phyloP scores from a whole-genome alignment of 2,329 filamentous ascomycete species.

The Thelonectria rubi region DNA sequence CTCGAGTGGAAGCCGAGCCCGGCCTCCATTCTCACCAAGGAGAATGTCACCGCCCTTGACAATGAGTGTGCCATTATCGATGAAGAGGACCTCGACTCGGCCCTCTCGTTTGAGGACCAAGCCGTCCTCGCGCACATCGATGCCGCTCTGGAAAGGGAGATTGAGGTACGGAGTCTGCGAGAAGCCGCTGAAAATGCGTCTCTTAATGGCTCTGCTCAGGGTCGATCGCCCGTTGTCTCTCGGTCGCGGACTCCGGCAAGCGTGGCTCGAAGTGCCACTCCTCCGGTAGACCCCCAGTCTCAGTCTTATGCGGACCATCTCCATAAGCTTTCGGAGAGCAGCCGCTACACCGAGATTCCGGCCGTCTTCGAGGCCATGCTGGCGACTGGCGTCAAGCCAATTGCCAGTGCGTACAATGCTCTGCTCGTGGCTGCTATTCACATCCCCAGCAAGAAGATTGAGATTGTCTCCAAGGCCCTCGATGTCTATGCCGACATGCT shows the following conservation, averaged over 20 bases:
- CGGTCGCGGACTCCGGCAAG: conserved; percentile 55
- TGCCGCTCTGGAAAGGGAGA: conserved; percentile 83
- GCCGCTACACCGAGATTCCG: conserved; percentile 87
- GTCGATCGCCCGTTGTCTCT: conserved; percentile 53
- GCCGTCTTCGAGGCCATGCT: conserved; percentile 91
- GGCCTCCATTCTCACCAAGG: conserved; percentile 66
- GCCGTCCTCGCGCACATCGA: conserved; percentile 82
- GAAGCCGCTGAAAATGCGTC: conserved; percentile 56
- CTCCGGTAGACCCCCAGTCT: conserved; percentile 70
- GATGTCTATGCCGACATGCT: conserved; percentile 98
- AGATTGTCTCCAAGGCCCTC: conserved; percentile 88
- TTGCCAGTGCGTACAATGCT: conserved; percentile 89
- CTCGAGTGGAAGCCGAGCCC: conserved; percentile 85
- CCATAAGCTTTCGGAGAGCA: conserved; percentile 73
- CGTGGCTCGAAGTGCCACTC: conserved; percentile 65
- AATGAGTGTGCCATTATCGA: conserved; percentile 48
- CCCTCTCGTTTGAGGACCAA: conserved; percentile 58
- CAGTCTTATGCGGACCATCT: conserved; percentile 82
- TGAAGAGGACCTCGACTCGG: conserved; percentile 49
- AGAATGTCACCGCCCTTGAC: conserved; percentile 56
- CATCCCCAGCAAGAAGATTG: conserved; percentile 79
- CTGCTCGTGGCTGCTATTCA: conserved; percentile 85
- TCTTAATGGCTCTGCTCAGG: conserved; percentile 50
- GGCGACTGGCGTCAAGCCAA: conserved; percentile 81
- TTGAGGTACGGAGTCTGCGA: conserved; percentile 62